Conservation (phyloP, 2,329 filamentous ascomycete genomes). For the Claviceps sp. region DNA sequence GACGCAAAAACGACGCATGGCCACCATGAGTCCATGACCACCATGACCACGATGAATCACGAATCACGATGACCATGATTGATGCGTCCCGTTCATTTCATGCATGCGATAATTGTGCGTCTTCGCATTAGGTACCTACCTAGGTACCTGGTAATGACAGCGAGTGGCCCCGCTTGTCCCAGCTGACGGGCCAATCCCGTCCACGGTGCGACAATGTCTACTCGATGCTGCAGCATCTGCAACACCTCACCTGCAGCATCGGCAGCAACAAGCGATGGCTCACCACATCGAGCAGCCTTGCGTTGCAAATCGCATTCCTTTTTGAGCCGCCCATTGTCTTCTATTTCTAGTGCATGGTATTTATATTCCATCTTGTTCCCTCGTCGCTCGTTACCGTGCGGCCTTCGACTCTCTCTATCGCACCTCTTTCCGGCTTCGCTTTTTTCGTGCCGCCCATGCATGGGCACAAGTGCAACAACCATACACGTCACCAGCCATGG, state of each 20-base stretch:
- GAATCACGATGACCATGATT: no score
- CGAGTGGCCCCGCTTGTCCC: not conserved
- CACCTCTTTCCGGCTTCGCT: not conserved
- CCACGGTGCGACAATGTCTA: not conserved
- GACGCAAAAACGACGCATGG: no score
- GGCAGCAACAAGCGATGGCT: not conserved
- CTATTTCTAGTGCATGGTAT: no score
- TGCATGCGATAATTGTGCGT: not conserved
- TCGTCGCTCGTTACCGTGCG: no score
- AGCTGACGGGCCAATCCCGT: not conserved
- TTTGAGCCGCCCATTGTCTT: no score
- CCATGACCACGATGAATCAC: not conserved
- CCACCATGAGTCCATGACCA: no score
- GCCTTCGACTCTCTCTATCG: not conserved
- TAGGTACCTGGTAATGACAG: not conserved
- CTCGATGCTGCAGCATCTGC: not conserved
- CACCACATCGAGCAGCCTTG: not conserved
- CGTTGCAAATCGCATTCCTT: not conserved
- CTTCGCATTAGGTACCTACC: no score
- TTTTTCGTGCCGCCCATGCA: not conserved
- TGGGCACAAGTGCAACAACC: conserved; percentile 2
- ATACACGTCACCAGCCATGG: conserved; percentile 11
- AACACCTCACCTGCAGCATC: not conserved
- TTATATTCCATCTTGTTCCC: no score
- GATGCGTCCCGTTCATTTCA: no score